Base-by-base conservation (phyloP, 2,329 filamentous ascomycete species). In the Aspergillus thermomutatus region DNA sequence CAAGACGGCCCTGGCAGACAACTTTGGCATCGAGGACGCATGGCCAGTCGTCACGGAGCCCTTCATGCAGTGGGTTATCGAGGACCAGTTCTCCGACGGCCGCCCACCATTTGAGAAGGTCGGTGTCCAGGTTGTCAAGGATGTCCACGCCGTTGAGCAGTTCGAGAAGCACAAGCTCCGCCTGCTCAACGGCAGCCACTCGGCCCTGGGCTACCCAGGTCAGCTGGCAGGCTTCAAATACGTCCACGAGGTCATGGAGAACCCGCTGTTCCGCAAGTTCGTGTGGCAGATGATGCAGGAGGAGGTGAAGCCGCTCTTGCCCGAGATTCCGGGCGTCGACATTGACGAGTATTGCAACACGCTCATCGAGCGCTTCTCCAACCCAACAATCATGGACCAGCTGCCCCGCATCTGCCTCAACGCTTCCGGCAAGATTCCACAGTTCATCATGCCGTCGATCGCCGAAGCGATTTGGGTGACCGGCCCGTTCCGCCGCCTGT, bases 91-190 rank as follows among this genome's bases (percentile, higher is more conserved):
- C 68, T 71, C 64, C 58, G 75, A 82, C 56, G 80, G 80, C 40
- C 80, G 80, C 47, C 80, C 80, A 26, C 72, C 77, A 0, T 81
- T 83, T 49, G 80, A 82, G 48, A 79, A 79, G 68, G 80, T 79
- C 43, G 80, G 80, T 53, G 79, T 80, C 3, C 80, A 83, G 72
- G 74, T 83, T 6, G 80, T 82, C 60, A 70, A 75, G 55, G 72
- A 80, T 53, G 79, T 82, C n/a, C 73, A 80, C 63, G 75, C 78
- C 14, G 80, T 83, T 27, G 80, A 83, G 71, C 69, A 80, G 65
- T 83, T 82, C 60, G 80, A 83, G 75, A 82, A 79, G 74, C 80
- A 82, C 75, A 83, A 83, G 75, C 78, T 83, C 40, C 80, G 80
- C 19, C 75, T 83, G 54, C 78, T 83, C 56, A 83, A 83, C 65